Evolutionary conservation across 2,329 filamentous ascomycete species (phyloP), one percentile per base, ranked within the genome.

Genomic region (Waltergamsia citrina): DNA sequence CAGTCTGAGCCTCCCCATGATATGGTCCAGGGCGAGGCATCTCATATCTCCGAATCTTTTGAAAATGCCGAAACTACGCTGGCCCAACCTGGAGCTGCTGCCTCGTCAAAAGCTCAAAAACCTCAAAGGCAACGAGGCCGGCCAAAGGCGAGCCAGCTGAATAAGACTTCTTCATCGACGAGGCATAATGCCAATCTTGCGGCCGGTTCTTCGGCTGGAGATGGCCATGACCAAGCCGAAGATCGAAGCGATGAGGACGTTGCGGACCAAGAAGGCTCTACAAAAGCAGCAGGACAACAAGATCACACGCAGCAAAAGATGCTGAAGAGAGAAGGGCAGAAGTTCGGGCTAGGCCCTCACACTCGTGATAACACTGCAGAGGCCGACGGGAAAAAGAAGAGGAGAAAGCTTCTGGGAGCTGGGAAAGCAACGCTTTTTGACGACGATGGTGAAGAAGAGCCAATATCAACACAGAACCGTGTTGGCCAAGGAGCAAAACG

Each of bases 341-440:
- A 15, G 18, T 21, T 32, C 12, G 30, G 30, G 9, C 18, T 33
- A 44, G 12, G 17, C 27, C 10, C 25, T 32, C 5, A 12, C 30
- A 22, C 23, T 33, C 10, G 32, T 34, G n/a, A 40, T 47, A 36
- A 39, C 39, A 5, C n/a, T 38, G 32, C 34, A 38, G 57, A 60
- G 42, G 46, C 43, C 20, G 61, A 68, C 42, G 60, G 55, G 6
- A 72, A 67, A 54, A 78, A 74, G 51, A 85, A 81, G 67, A 87
- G 81, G 63, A 74, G 81, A 41, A 88, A 85, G 56, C 59, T 85
- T 5, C 64, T 84, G 2, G 76, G 78, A 4, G 62, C 59, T 16
- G 66, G 69, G 16, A 74, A 71, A 31, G 74, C 76, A 42, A 83
- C 76, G 4, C 52, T 92, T 6, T 85, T 90, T 38, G 79, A 81